Conservation (phyloP, 768 basidiomycete genomes). For the Termitomyces sp. region DNA sequence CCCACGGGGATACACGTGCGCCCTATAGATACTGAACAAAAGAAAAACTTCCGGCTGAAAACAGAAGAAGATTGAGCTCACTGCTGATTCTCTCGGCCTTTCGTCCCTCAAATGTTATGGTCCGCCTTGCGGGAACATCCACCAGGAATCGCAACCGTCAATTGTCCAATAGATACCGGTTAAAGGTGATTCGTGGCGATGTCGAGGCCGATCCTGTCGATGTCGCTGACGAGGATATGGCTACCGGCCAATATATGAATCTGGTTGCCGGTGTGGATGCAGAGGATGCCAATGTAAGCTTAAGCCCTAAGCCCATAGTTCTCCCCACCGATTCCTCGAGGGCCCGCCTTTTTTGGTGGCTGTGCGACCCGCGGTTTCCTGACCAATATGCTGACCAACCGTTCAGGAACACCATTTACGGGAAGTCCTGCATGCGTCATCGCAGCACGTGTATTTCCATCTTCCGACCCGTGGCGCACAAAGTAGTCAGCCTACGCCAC, state of each 20-base stretch:
- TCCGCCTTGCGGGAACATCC: conserved; percentile 71
- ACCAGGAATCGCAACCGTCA: conserved; percentile 66
- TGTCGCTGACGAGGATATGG: conserved; percentile 81
- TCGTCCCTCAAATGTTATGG: conserved; percentile 72
- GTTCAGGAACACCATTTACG: conserved; percentile 49
- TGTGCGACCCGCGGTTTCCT: conserved; percentile 45
- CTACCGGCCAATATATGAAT: conserved; percentile 66
- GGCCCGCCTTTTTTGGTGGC: conserved; percentile 37
- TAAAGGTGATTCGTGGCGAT: conserved; percentile 75
- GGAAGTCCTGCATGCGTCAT: conserved; percentile 36
- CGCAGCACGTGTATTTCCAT: conserved; percentile 16
- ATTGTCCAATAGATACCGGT: conserved; percentile 86
- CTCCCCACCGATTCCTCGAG: conserved; percentile 25
- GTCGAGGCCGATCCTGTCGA: conserved; percentile 74
- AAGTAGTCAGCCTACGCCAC: conserved; percentile 10
- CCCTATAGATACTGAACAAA: background rate
- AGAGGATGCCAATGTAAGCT: conserved; percentile 83
- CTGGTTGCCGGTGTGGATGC: conserved; percentile 83
- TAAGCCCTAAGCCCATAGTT: conserved; percentile 28
- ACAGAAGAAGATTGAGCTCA: conserved; percentile 7
- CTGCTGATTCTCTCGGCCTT: conserved; percentile 11
- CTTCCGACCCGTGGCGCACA: conserved; percentile 6
- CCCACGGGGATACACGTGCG: conserved; percentile 1
- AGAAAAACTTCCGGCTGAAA: background rate
- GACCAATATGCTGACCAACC: conserved; percentile 36